Conservation (phyloP, 2,329 filamentous ascomycete genomes). For the Colletotrichum noveboracense region DNA sequence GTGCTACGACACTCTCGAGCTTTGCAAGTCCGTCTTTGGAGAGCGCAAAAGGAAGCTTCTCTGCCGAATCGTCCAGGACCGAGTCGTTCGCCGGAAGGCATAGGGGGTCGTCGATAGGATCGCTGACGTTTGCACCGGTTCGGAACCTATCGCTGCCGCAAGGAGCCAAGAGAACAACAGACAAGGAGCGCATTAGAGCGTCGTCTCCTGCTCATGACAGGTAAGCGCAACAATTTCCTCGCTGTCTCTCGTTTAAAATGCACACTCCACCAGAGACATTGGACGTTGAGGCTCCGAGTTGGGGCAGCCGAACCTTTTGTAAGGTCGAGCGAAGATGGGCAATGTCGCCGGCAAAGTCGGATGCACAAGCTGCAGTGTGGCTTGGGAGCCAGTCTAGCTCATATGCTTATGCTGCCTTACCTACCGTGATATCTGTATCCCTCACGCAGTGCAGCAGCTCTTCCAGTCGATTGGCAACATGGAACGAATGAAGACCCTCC, state of each 20-base stretch:
- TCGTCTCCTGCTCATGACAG: constrained; percentile 55
- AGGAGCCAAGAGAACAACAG: constrained; percentile 50
- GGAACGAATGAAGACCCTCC: background rate
- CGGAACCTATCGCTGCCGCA: constrained; percentile 52
- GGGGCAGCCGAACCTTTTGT: background rate
- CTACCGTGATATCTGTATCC: background rate
- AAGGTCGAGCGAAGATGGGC: background rate
- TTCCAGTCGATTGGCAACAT: background rate
- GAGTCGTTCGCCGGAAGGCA: background rate
- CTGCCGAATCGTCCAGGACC: constrained; percentile 1
- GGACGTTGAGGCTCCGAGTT: background rate
- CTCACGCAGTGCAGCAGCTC: background rate
- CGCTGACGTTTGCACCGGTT: constrained; percentile 51
- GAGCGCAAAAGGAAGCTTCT: constrained; percentile 7
- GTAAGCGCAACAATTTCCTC: constrained; percentile 38
- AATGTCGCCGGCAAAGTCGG: background rate
- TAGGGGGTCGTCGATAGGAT: constrained; percentile 50
- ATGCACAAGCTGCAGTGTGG: constrained; percentile 1
- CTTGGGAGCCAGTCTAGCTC: background rate
- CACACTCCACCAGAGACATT: background rate
- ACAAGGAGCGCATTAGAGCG: constrained; percentile 45
- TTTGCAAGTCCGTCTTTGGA: constrained; percentile 4
- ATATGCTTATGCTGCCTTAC: background rate
- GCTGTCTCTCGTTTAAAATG: background rate
- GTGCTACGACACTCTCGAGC: constrained; percentile 14